Evolutionary conservation across 208 protist species (phyloP), one percentile per base, ranked within the genome.

Genomic region (Trypanosoma theileri): DNA sequence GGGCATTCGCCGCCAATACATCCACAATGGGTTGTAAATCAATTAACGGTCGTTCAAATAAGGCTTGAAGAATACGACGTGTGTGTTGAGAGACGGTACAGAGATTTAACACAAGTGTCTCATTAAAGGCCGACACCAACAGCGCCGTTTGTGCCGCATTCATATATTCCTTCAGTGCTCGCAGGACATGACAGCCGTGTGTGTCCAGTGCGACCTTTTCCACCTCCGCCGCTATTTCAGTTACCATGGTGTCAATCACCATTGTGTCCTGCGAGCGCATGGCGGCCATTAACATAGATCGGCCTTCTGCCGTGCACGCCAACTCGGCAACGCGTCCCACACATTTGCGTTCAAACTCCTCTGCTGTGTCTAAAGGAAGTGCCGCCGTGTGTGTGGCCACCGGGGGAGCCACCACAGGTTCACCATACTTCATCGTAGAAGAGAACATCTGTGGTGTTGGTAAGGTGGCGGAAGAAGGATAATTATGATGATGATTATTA

Each of bases 11-110:
- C 19, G 84, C 73, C 9, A 92, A 75, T 26, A 92, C 86, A 52
- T 79, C 69, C 17, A 92, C 77, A 46, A 94, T 73, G 21, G 73
- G 55, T 44, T 72, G 69, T 31, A 92, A 71, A 71, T 94, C 82
- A 63, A 87, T 81, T 50, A 69, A 31, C 4, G 76, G 78, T n/a
- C 77, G 81, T 56, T 91, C 84, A 69, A 92, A 93, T 11, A 95
- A 69, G 17, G 80, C 66, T 78, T 92, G 82, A 46, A 95, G 67
- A 40, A 84, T 81, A 56, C 84, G 77, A 52, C 89, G 84, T 12
- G 86, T 89, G 81, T 95, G 82, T 79, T 92, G 86, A 17, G 86
- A 89, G 8, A 86, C 69, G 19, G 89, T 92, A 67, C 82, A 90
- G 56, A 92, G 79, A 73, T 92, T 92, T 50, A 95, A 73, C 13